Percentiles rank a stretch among this genome's conserved stretches.
Conservation (phyloP, 768 basidiomycete genomes). For the Phallus indusiatus region DNA sequence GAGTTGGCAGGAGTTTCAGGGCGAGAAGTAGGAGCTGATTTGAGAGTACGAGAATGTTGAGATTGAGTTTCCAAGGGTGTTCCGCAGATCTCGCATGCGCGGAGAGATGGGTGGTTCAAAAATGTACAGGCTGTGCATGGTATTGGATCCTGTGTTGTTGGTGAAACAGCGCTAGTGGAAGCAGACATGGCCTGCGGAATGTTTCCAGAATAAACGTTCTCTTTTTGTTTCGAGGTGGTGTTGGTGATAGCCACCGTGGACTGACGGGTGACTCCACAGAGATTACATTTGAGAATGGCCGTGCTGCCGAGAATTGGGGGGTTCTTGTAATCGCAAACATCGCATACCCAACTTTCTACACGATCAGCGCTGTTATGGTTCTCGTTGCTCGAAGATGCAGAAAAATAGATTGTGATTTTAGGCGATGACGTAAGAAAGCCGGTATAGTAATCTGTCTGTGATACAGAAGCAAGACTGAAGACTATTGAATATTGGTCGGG, state of each 20-base stretch:
- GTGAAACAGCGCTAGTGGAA: constrained; percentile 25
- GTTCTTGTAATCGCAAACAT: constrained; percentile 82
- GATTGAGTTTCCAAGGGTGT: constrained; percentile 38
- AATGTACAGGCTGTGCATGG: constrained; percentile 88
- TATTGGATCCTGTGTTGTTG: constrained; percentile 27
- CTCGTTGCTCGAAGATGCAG: constrained; percentile 17
- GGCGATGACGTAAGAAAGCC: constrained; percentile 85
- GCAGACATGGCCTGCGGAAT: constrained; percentile 11
- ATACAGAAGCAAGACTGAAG: constrained; percentile 53
- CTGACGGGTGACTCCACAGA: constrained; percentile 5
- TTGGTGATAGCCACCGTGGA: too few relatives aligned
- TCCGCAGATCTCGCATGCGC: constrained; percentile 77
- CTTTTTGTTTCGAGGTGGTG: background rate
- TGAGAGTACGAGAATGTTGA: constrained; percentile 21
- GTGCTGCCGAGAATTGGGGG: constrained; percentile 39
- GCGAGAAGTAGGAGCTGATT: constrained; percentile 59
- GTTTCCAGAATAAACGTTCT: constrained; percentile 3
- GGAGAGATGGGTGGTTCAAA: constrained; percentile 70
- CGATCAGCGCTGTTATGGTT: constrained; percentile 5
- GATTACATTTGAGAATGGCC: constrained; percentile 1
- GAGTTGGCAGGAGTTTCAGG: constrained; percentile 39
- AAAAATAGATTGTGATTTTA: constrained; percentile 75
- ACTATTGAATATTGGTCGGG: constrained; percentile 45
- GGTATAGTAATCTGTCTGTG: constrained; percentile 78
- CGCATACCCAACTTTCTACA: constrained; percentile 57